A percentile compares a stretch with the other conserved stretches of the same genome.
Conservation (phyloP, 139 green algal genomes). For the Medakamo hakoo region DNA sequence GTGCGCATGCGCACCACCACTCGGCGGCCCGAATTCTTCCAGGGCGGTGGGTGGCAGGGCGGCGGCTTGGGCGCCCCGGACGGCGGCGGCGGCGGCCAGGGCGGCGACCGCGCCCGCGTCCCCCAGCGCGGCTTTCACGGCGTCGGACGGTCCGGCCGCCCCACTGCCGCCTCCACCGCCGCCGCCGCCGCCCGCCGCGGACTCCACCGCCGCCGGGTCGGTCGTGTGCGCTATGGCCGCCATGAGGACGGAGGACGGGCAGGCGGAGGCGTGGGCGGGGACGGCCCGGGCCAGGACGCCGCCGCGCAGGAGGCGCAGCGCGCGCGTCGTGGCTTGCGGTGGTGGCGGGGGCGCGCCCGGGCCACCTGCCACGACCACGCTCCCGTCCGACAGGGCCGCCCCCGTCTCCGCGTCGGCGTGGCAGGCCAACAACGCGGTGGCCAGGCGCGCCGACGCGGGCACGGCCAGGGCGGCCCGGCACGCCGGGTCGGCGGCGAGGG, state of each 20-base stretch:
- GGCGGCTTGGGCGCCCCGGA: no score
- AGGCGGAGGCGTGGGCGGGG: background rate
- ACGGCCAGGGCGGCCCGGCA: background rate
- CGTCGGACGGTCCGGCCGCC: no score
- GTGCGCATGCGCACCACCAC: background rate
- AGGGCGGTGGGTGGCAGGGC: background rate
- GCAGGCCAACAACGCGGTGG: background rate
- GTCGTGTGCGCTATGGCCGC: background rate
- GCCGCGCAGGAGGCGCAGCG: background rate
- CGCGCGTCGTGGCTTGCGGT: background rate
- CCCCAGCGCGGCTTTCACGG: background rate
- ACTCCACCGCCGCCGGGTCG: background rate
- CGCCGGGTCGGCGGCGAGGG: background rate
- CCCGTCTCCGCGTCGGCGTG: background rate
- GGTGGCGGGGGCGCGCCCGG: no score
- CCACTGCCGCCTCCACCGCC: no score
- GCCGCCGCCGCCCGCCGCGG: no score
- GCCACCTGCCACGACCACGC: no score
- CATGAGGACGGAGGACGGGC: background rate
- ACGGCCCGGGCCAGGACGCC: background rate
- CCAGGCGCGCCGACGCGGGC: background rate
- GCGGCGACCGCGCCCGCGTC: background rate
- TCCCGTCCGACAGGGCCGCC: no score
- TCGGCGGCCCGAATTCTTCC: no score
- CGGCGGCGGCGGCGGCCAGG: background rate